These are phyloP conservation scores for Cercospora zeina DNA, from an alignment of 2,329 filamentous ascomycete species.

Conservation along the genomic window DNA sequence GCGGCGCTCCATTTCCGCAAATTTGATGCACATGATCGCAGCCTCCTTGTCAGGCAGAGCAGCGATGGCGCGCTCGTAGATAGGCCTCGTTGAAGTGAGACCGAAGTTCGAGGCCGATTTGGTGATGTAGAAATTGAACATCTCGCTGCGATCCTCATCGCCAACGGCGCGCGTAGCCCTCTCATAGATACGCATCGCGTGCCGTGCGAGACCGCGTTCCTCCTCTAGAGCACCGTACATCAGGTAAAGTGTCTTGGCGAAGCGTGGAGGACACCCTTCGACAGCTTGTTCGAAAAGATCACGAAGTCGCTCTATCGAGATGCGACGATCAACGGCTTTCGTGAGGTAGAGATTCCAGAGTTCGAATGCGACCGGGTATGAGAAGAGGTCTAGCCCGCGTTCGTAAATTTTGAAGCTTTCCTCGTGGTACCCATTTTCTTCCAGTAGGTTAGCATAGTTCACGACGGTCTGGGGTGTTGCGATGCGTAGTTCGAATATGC, in stretches of 20 bases:
- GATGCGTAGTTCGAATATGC: constrained; percentile 96
- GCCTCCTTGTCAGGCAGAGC: constrained; percentile 91
- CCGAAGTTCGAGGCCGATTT: constrained; percentile 98
- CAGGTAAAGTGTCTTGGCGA: constrained; percentile 91
- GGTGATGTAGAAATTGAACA: constrained; percentile 99
- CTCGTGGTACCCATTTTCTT: constrained; percentile 93
- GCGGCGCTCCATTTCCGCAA: constrained; percentile 92
- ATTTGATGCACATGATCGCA: constrained; percentile 97
- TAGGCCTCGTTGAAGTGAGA: constrained; percentile 86
- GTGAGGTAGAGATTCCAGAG: constrained; percentile 98
- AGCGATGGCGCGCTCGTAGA: constrained; percentile 93
- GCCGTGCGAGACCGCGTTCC: constrained; percentile 86
- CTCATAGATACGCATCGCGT: constrained; percentile 99
- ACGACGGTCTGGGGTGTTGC: constrained; percentile 97
- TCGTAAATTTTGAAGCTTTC: constrained; percentile 98
- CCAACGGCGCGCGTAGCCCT: constrained; percentile 90
- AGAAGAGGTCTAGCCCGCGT: constrained; percentile 94
- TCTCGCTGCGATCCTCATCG: constrained; percentile 90
- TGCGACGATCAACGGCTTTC: constrained; percentile 94
- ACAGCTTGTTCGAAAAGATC: constrained; percentile 97
- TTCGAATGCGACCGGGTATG: constrained; percentile 96
- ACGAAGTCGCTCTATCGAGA: constrained; percentile 87
- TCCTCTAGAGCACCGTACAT: constrained; percentile 99
- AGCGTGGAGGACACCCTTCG: constrained; percentile 90
- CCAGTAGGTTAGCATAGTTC: constrained; percentile 94